Base-by-base conservation (phyloP, 768 basidiomycete genomes). In the Sporobolomyces roseus region DNA sequence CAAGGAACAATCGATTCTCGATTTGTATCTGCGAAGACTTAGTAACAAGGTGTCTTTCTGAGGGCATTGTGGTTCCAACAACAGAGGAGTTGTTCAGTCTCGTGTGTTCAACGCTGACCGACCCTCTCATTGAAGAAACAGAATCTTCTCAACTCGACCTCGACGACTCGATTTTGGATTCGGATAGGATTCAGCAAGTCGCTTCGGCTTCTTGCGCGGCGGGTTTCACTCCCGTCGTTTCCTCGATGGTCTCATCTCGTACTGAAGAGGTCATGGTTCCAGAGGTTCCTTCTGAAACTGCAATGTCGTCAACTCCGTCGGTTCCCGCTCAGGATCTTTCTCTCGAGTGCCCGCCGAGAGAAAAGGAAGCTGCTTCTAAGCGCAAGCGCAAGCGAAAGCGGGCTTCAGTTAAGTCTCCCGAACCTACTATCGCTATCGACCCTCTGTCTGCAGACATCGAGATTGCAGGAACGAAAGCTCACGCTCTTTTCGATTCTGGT, bases 401-500 rank as follows among this genome's bases (percentile, higher is more conserved):
- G 25, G 16, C 16, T 25, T 8, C 8, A 23, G 48, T 23, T 49
- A 49, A 49, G 48, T 49, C 25, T 49, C 21, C 48, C 25, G 48
- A 49, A 25, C 48, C 48, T 8, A 10, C 21, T 23, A 25, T 49
- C 25, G 48, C 48, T 25, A 25, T 16, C 48, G 48, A 21, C 9
- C 10, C 48, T 10, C 25, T 49, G 8, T 49, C 48, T 9, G 48
- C 48, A 25, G 48, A 49, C 25, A 27, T 49, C 48, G 25, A 49
- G 8, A 8, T 49, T 8, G 21, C 9, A 10, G 48, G 25, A 16
- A 13, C 9, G 8, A 25, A 16, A 9, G 48, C 48, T 49, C 48
- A 49, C 48, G 56, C 56, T 10, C 51, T 63, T 17, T 27, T 49
- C 36, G 61, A 63, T 29, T 52, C 61, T 10, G 51, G 61, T 9